phyloP scores from a whole-genome alignment of 1,284 basidiomycete genomes.

The Leucoagaricus sp. region DNA sequence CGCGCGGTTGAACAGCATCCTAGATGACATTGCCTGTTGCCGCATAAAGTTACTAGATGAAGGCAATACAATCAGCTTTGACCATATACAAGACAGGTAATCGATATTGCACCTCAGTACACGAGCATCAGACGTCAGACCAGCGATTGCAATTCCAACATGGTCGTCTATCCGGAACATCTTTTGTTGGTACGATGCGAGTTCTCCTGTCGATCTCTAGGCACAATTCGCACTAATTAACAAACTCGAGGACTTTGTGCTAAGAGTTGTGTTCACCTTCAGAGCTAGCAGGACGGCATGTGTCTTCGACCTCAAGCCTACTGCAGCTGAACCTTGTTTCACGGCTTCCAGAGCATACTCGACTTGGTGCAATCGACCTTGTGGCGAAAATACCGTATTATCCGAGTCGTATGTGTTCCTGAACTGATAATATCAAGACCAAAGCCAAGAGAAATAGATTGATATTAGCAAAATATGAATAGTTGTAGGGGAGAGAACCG shows the following conservation, averaged over 20 bases:
- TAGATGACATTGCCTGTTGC: constrained; percentile 94
- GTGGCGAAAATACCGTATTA: constrained; percentile 95
- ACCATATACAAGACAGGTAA: not conserved
- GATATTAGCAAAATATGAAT: constrained; percentile 16
- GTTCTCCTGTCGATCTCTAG: constrained; percentile 96
- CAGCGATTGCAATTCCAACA: constrained; percentile 97
- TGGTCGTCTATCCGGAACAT: constrained; percentile 99
- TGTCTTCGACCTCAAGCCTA: constrained; percentile 93
- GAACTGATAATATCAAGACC: constrained; percentile 57
- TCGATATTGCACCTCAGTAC: constrained; percentile 76
- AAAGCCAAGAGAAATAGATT: constrained; percentile 13
- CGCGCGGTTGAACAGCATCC: constrained; percentile 94
- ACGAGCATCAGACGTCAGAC: constrained; percentile 96
- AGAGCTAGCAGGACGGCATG: constrained; percentile 93
- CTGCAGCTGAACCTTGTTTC: constrained; percentile 98
- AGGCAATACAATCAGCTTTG: not conserved
- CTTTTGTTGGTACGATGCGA: constrained; percentile 99
- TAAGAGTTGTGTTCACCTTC: constrained; percentile 57
- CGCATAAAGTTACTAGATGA: constrained; percentile 95
- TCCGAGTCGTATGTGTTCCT: constrained; percentile 95
- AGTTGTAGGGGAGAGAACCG: constrained; percentile 16
- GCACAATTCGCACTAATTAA: not conserved
- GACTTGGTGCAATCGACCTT: constrained; percentile 91
- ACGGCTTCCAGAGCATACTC: constrained; percentile 99
- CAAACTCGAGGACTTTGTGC: not conserved